A percentile compares a stretch with the other conserved stretches of the same genome.
Evolutionary conservation across 257 asterid genomes (phyloP).

Genomic region (Pogostemon cablin): DNA sequence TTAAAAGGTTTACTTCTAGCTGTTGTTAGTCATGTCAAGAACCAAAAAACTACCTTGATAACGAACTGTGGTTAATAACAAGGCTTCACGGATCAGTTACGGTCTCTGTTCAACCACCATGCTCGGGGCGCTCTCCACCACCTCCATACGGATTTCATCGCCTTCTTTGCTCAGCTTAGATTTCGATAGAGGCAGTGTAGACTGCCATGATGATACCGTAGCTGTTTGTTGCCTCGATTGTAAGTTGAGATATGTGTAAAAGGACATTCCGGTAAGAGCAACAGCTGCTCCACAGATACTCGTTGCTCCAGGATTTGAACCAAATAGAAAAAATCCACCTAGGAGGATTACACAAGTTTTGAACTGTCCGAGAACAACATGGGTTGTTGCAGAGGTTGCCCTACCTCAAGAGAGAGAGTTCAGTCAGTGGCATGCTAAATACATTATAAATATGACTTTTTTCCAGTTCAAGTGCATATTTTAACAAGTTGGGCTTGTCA

Average conservation of each 20-base stretch:
- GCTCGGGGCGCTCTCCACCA: constrained; percentile 59
- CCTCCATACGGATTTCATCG: constrained; percentile 47
- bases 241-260: constrained; percentile 88
- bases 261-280: constrained; percentile 85
- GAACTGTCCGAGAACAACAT: constrained; percentile 96
- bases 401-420: constrained; percentile 37
- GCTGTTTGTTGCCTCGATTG: constrained; percentile 55
- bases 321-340: constrained; percentile 81
- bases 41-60: constrained; percentile 12
- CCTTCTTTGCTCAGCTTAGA: constrained; percentile 81
- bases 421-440: not conserved
- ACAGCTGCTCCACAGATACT: constrained; percentile 82
- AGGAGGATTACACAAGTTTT: constrained; percentile 92
- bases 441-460: not conserved
- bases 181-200: constrained; percentile 67
- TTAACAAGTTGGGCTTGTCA: not conserved
- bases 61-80: constrained; percentile 15
- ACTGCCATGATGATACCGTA: constrained; percentile 45
- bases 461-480: not conserved
- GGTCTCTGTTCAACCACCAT: constrained; percentile 30
- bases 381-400: constrained; percentile 97
- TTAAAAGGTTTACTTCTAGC: not conserved
- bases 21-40: constrained; percentile 19
- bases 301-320: constrained; percentile 84
- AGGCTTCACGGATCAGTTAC: constrained; percentile 16